Base-by-base conservation (phyloP, 1,139 yeast species). In the Nakaseomyces uthaithaninus region DNA sequence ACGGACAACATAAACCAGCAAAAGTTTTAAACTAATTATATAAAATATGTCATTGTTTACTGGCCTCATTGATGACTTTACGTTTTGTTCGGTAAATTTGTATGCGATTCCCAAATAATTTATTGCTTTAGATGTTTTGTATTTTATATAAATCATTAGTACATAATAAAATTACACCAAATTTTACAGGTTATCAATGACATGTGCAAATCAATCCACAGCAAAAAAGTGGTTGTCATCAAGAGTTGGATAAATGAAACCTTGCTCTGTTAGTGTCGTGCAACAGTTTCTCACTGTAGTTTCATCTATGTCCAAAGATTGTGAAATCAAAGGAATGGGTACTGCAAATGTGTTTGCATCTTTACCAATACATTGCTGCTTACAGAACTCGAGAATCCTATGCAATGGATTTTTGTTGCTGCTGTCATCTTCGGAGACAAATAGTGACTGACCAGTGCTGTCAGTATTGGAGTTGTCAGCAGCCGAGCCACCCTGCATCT, bases 261-360 rank as follows among this genome's bases (percentile, higher is more conserved):
- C 93, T 43, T 69, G 75, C 38, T 80, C 86, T 10, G 74, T 68
- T 51, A 82, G 67, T 27, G 68, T 67, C 30, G 68, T 66, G 50
- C 84, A 74, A 43, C 69, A 66, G 23, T 65, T 60, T 44, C 65
- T 62, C 11, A 72, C 80, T 31, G 67, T 73, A 20, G 68, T 74
- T 39, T 66, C 68, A 24, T 71, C 53, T n/a, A 80, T 49, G 35
- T 65, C 67, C 50, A 80, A 64, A 27, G 70, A 68, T 53, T 77
- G 82, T 15, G 77, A 69, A 45, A 82, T 73, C 44, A 74, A 68
- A 43, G 71, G 73, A 15, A 76, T 65, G 16, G 85, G 86, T 8
- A 81, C 86, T 48, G 91, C 91, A 54, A 80, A 87, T 10, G 75
- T 68, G 77, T 80, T 80, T 12, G 75, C 64, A 37, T 71, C 68